Evolutionary conservation across 164 flowering plant genomes (phyloP), one percentile per base, ranked within the genome.

Genomic region (Liquidambar formosana): DNA sequence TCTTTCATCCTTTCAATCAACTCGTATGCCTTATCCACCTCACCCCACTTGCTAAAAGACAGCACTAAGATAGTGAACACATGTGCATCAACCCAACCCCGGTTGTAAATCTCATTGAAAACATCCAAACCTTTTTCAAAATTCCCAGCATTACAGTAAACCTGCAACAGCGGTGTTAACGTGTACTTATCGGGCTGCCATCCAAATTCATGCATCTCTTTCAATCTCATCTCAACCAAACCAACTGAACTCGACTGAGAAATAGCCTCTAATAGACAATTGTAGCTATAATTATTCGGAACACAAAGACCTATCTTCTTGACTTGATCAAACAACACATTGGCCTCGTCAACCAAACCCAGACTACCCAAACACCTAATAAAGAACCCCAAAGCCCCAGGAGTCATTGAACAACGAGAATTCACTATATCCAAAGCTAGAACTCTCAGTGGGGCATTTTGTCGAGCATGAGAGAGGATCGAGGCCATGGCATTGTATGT

Each of bases 401-500:
- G 83, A 19, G 79, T 79, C 88, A 88, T 83, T 6, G 33, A 53
- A 69, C 89, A 86, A 19, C 72, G 57, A 0, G 80, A 76, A 60
- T 72, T 76, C 58, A 84, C 70, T 15, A 89, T 46, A 46, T 86
- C 86, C 14, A 21, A 13, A 0, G 75, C 86, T 23, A 94, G 70
- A 63, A 25, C 51, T 65, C 63, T 81, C 77, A 94, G 74, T 61
- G 71, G 66, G 73, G 76, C 78, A 69, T 68, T 84, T 84, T 83
- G 87, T 80, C 81, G 83, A 70, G 84, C 89, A 76, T 74, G 72
- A 69, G 90, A 85, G 45, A 91, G 86, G 71, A 87, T 76, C 0
- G 81, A 71, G 4, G 97, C 94, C 93, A 94, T 88, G 74, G 96
- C 79, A 77, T 88, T 94, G 76, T 79, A 91, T 48, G 90, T 80